Evolutionary conservation across 805 yeast species (phyloP).

Genomic region (Monosporozyma aerobia): DNA sequence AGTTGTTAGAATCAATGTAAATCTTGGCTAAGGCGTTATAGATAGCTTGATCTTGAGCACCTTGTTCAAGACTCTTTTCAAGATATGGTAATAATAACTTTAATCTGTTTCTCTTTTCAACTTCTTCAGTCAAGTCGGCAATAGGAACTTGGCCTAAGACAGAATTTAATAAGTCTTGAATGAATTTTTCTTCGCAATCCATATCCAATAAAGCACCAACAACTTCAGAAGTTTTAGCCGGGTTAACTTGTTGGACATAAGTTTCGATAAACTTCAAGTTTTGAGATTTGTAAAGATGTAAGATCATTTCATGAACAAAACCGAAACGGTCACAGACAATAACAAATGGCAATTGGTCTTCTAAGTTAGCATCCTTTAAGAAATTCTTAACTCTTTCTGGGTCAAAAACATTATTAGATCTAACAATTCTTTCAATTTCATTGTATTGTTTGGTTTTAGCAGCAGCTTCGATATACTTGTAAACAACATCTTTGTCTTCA

Average conservation of each 20-base stretch:
- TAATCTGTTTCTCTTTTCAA: constrained; percentile 90
- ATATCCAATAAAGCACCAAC: constrained; percentile 93
- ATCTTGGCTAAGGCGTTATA: constrained; percentile 94
- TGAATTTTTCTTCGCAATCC: constrained; percentile 88
- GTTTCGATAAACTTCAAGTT: constrained; percentile 95
- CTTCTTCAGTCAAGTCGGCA: constrained; percentile 81
- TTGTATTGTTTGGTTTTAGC: constrained; percentile 80
- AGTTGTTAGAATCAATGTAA: constrained; percentile 94
- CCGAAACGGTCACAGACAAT: constrained; percentile 90
- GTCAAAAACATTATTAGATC: constrained; percentile 88
- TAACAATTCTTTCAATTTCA: constrained; percentile 92
- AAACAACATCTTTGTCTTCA: constrained; percentile 89
- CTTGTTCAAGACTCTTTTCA: constrained; percentile 77
- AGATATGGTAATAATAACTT: constrained; percentile 87
- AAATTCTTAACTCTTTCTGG: constrained; percentile 97
- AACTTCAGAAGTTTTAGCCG: constrained; percentile 92
- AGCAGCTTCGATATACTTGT: constrained; percentile 93
- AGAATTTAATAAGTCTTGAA: constrained; percentile 68
- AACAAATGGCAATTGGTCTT: constrained; percentile 92
- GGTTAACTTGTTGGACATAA: constrained; percentile 95
- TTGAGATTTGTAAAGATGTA: constrained; percentile 90
- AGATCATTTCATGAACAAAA: constrained; percentile 86
- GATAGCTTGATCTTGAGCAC: constrained; percentile 82
- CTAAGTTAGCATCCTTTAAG: constrained; percentile 85
- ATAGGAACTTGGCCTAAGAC: constrained; percentile 94